A percentile compares a stretch with the other conserved stretches of the same genome.
Conservation (phyloP, 2,329 filamentous ascomycete species). For the Phialocephala sp. region DNA sequence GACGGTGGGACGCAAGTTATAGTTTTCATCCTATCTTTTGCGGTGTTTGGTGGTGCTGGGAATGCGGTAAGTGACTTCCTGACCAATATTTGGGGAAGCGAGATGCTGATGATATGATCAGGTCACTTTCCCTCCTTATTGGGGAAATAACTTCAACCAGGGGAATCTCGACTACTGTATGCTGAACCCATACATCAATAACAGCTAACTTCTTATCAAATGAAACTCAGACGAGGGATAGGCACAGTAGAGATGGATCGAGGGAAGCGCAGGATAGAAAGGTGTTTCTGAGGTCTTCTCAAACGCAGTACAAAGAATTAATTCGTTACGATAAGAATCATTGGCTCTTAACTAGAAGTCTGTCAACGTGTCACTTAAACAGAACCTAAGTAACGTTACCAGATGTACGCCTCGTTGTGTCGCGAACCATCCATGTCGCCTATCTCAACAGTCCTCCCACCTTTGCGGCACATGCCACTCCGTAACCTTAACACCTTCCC, state of each 20-base stretch:
- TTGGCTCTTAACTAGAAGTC: neutral
- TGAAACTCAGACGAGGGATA: no score
- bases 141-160: slow-evolving; percentile 6
- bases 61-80: neutral
- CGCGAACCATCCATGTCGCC: neutral
- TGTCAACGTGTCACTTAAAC: neutral
- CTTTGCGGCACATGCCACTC: neutral
- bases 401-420: neutral
- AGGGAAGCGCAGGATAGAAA: neutral
- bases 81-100: neutral
- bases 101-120: neutral
- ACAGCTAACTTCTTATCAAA: neutral
- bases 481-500: slow-evolving; percentile 2
- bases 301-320: neutral
- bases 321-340: neutral
- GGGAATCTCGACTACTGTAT: slow-evolving; percentile 5
- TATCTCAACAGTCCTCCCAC: neutral
- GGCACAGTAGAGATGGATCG: no score
- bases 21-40: slow-evolving; percentile 48
- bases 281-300: neutral
- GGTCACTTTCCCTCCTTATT: slow-evolving; percentile 3
- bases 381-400: slow-evolving; percentile 1
- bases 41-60: slow-evolving; percentile 57
- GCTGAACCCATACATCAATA: neutral
- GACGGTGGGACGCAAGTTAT: slow-evolving; percentile 47